Percentiles rank a stretch among this genome's conserved stretches.
These are phyloP conservation scores for Cyamopsis tetragonoloba DNA, from an alignment of 306 rosid genomes.

Conservation along the genomic window DNA sequence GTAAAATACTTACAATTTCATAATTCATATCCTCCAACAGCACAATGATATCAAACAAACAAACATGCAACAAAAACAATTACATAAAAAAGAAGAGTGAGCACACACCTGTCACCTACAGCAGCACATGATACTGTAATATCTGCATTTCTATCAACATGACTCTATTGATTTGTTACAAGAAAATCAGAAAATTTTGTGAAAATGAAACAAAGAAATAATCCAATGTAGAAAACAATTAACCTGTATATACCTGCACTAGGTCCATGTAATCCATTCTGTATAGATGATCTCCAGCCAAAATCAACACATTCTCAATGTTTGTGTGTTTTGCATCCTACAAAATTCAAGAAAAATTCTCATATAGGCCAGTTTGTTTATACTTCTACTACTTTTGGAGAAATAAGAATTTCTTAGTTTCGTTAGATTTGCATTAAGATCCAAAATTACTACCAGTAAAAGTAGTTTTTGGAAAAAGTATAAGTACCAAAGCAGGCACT, in stretches of 20 bases:
- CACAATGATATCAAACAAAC: not conserved
- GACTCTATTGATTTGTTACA: constrained; percentile 50
- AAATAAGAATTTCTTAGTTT: no score
- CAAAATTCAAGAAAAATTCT: constrained; percentile 30
- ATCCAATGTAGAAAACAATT: not conserved
- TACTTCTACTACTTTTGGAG: no score
- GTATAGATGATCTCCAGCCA: constrained; percentile 91
- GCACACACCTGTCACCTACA: constrained; percentile 67
- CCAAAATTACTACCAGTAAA: no score
- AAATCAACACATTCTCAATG: constrained; percentile 71
- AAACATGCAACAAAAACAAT: not conserved
- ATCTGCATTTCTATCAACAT: constrained; percentile 70
- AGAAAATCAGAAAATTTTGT: constrained; percentile 19
- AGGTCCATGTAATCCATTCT: constrained; percentile 94
- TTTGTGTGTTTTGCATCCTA: constrained; percentile 83
- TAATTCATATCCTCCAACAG: not conserved
- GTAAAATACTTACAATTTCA: not conserved
- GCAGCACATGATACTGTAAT: constrained; percentile 75
- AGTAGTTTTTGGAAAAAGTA: no score
- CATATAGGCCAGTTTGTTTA: no score
- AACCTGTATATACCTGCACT: constrained; percentile 57
- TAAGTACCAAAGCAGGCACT: no score
- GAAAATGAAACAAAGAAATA: constrained; percentile 9
- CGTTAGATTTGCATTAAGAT: no score
- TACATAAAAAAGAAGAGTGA: constrained; percentile 21